phyloP scores from a whole-genome alignment of 495 filamentous ascomycete species.

The Cairneyella variabilis region DNA sequence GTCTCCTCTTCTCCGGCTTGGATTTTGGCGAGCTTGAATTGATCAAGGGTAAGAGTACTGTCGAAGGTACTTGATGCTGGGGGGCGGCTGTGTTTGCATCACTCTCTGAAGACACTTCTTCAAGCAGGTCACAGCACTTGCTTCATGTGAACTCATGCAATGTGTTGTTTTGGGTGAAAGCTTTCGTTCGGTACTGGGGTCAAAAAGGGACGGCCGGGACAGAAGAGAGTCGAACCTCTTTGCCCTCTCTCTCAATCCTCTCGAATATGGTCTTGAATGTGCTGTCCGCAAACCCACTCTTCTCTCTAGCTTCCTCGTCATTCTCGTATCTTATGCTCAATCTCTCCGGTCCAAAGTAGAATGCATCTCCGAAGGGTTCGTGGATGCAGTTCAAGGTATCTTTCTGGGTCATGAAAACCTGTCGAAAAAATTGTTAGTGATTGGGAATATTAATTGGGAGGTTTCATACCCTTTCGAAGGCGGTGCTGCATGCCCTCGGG shows the following conservation, averaged over 20 bases:
- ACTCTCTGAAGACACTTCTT: background rate
- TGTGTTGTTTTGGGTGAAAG: background rate
- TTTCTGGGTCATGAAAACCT: slow-evolving; percentile 94
- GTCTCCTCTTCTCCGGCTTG: no score
- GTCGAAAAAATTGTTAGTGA: slow-evolving; percentile 4
- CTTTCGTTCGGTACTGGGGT: background rate
- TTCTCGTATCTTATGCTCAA: slow-evolving; percentile 70
- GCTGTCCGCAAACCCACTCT: slow-evolving; percentile 70
- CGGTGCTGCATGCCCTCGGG: slow-evolving; percentile 89
- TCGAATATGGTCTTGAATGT: slow-evolving; percentile 77
- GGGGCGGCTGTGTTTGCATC: background rate
- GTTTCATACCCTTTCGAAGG: slow-evolving; percentile 80
- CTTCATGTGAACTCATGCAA: no score
- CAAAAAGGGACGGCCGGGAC: background rate
- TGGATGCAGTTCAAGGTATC: slow-evolving; percentile 80
- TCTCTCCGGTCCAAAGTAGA: slow-evolving; percentile 90
- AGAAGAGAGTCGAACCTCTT: slow-evolving; percentile 49
- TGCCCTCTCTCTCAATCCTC: slow-evolving; percentile 59
- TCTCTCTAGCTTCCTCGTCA: slow-evolving; percentile 62
- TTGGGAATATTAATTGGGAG: background rate
- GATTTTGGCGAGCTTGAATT: no score
- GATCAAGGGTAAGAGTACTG: background rate
- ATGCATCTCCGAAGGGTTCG: slow-evolving; percentile 95
- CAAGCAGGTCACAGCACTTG: slow-evolving; percentile 3
- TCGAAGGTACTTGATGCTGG: background rate